Conservation (phyloP, 2,329 filamentous ascomycete genomes). For the Grosmannia clavigera region DNA sequence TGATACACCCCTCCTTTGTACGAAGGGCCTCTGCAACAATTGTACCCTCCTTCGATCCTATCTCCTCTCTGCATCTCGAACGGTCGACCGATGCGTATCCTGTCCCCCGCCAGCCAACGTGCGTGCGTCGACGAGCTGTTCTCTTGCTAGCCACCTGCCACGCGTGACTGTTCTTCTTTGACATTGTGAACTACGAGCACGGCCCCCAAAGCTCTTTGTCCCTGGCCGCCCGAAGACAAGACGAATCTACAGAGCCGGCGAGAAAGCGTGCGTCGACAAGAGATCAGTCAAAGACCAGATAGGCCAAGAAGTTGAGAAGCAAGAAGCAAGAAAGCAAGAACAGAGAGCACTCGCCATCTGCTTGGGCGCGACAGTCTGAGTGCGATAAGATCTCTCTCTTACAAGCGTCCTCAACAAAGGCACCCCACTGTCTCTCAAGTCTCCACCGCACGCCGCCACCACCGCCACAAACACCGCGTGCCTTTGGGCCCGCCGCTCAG, state of each 20-base stretch:
- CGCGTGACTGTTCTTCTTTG: neutral
- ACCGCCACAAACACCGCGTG: neutral
- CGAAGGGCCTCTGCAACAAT: neutral
- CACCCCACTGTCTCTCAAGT: neutral
- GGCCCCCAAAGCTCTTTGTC: neutral
- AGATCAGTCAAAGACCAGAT: neutral
- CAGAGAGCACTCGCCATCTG: neutral
- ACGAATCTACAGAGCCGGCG: neutral
- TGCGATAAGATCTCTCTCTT: neutral
- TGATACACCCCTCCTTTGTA: neutral
- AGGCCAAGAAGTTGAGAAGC: neutral
- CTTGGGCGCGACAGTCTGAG: neutral
- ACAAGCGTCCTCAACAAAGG: neutral
- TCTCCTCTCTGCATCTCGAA: neutral
- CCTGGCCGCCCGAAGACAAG: neutral
- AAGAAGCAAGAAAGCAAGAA: neutral
- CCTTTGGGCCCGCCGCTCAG: neutral
- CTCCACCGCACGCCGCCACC: neutral
- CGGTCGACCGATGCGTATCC: neutral
- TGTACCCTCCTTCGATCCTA: neutral
- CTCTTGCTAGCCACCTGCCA: neutral
- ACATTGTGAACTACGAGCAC: neutral
- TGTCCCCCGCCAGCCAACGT: neutral
- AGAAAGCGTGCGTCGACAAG: neutral
- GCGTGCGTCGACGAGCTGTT: constrained; percentile 4